Evolutionary conservation across 2,329 filamentous ascomycete genomes (phyloP).

Genomic region (Ophiostoma sp.): DNA sequence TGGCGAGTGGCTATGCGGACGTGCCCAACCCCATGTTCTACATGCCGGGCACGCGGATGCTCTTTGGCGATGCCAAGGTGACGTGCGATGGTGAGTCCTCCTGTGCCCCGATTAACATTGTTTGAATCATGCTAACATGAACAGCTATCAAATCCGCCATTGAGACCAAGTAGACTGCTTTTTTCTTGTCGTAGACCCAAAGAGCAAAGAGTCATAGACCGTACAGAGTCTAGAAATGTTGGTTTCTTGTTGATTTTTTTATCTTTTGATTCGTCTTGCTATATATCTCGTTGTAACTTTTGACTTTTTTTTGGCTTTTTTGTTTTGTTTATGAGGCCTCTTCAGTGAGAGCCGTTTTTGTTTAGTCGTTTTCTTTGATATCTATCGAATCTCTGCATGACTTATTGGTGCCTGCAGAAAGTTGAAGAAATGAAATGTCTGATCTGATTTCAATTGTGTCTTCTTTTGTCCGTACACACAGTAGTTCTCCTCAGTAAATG

Average conservation of each 20-base stretch:
- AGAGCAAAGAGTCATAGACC: slow-evolving; percentile 11
- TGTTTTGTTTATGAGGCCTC: not conserved
- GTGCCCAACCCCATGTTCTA: slow-evolving; percentile 93
- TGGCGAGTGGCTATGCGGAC: slow-evolving; percentile 87
- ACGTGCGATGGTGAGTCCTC: slow-evolving; percentile 70
- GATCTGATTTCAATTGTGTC: not conserved
- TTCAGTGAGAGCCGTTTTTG: not conserved
- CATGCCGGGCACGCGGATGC: slow-evolving; percentile 85
- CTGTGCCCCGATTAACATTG: no score
- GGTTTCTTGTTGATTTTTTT: not conserved
- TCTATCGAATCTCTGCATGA: not conserved
- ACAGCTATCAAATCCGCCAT: slow-evolving; percentile 39
- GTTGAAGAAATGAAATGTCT: not conserved
- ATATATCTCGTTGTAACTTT: not conserved
- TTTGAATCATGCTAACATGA: not conserved
- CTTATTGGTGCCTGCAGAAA: not conserved
- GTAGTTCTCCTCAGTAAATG: no score
- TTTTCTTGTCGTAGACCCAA: not conserved
- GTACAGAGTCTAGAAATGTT: not conserved
- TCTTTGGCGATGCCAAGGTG: slow-evolving; percentile 86
- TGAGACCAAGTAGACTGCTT: slow-evolving; percentile 28
- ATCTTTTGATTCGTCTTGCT: not conserved
- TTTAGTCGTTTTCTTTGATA: not conserved
- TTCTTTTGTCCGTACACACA: not conserved
- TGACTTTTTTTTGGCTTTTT: not conserved